phyloP scores from a whole-genome alignment of 495 filamentous ascomycete genomes.

The Penicillium herquei region DNA sequence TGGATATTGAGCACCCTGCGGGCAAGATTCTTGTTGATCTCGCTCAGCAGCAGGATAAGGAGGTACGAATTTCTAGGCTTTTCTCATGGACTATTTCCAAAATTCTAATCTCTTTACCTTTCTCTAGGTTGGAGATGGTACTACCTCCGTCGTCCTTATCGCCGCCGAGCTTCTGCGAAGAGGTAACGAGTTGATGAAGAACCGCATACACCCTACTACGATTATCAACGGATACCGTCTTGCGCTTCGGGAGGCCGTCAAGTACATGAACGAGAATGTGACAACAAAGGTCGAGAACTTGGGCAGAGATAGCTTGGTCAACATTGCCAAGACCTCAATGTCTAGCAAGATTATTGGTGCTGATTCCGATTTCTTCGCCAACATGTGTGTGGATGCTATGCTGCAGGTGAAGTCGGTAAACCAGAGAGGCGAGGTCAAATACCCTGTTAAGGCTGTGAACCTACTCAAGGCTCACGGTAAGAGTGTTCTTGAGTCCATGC shows the following conservation, averaged over 20 bases:
- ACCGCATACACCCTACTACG: conserved; percentile 98
- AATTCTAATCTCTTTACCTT: conserved; percentile 15
- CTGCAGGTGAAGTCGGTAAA: conserved; percentile 90
- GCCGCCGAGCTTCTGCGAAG: conserved; percentile 91
- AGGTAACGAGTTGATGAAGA: conserved; percentile 98
- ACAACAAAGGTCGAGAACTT: conserved; percentile 90
- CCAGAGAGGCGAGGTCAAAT: conserved; percentile 86
- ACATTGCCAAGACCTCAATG: conserved; percentile 98
- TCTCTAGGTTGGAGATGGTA: conserved; percentile 83
- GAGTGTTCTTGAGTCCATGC: conserved; percentile 79
- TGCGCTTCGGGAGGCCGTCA: conserved; percentile 91
- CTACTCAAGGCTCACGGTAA: conserved; percentile 98
- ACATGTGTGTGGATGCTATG: conserved; percentile 96
- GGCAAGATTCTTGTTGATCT: conserved; percentile 98
- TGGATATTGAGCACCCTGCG: conserved; percentile 96
- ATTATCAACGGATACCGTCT: conserved; percentile 98
- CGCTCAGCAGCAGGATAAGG: conserved; percentile 97
- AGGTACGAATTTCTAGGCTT: conserved; percentile 49
- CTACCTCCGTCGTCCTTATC: conserved; percentile 96
- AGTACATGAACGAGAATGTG: conserved; percentile 98
- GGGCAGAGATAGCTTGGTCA: conserved; percentile 84
- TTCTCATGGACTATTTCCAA: not conserved
- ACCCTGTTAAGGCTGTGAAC: conserved; percentile 98
- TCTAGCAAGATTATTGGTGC: conserved; percentile 97
- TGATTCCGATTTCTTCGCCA: conserved; percentile 95